A percentile compares a stretch with the other conserved stretches of the same genome.
Evolutionary conservation across 169 alveolate genomes (phyloP).

Genomic region (Ichthyophthirius multifiliis): DNA sequence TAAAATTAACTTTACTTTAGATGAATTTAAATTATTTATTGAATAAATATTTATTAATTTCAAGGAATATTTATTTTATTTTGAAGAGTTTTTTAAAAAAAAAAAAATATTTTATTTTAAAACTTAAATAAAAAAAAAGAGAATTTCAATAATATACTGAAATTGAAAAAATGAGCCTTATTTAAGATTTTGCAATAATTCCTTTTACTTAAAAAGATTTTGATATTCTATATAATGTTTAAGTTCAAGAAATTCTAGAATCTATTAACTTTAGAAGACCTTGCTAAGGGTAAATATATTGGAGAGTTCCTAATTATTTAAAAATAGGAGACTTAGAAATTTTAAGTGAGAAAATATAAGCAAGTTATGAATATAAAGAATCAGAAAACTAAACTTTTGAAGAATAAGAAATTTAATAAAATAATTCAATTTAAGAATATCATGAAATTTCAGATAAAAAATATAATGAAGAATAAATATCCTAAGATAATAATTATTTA

Average conservation of each 20-base stretch:
- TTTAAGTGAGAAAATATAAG: not conserved
- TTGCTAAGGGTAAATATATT: conserved; percentile 27
- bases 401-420: too few species aligned
- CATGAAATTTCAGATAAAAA: too few species aligned
- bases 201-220: conserved; percentile 18
- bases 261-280: conserved; percentile 22
- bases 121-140: not conserved
- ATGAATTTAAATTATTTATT: not conserved
- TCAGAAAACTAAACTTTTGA: conserved; percentile 2
- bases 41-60: not conserved
- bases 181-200: conserved; percentile 7
- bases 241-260: not conserved
- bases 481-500: not conserved
- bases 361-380: conserved; percentile 1
- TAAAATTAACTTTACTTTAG: not conserved
- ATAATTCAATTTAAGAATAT: too few species aligned
- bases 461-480: too few species aligned
- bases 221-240: not conserved
- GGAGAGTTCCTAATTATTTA: conserved; percentile 23
- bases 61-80: not conserved
- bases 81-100: not conserved
- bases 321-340: not conserved
- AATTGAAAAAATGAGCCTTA: conserved; percentile 5
- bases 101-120: not conserved
- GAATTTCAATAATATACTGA: not conserved